phyloP scores from a whole-genome alignment of 768 basidiomycete genomes.

The Suillus placidus region DNA sequence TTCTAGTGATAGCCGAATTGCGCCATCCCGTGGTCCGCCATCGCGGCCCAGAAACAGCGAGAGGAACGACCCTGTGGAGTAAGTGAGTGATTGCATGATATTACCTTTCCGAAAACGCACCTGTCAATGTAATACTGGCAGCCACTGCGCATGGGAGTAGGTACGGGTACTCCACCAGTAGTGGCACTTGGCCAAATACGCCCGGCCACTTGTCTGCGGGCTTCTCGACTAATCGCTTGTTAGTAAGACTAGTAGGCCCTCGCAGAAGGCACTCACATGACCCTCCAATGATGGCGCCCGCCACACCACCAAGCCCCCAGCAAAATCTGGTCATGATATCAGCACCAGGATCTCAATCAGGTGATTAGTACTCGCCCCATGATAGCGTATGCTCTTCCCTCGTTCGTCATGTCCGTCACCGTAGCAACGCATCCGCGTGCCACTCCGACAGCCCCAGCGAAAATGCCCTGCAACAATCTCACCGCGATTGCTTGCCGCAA shows the following conservation, averaged over 20 bases:
- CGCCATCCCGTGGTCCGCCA: conserved; percentile 85
- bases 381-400: conserved; percentile 92
- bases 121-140: conserved; percentile 70
- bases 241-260: conserved; percentile 12
- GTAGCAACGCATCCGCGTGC: conserved; percentile 86
- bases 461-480: conserved; percentile 88
- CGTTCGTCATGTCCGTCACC: conserved; percentile 90
- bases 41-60: conserved; percentile 89
- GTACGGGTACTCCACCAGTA: conserved; percentile 87
- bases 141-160: conserved; percentile 85
- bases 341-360: conserved; percentile 6
- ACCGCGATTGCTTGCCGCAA: conserved; percentile 82
- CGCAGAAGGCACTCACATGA: conserved; percentile 54
- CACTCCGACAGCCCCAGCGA: conserved; percentile 93
- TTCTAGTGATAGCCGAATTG: conserved; percentile 81
- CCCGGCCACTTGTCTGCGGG: conserved; percentile 88
- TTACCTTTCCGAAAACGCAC: conserved; percentile 39
- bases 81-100: not conserved
- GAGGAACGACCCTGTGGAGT: conserved; percentile 71
- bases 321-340: conserved; percentile 60
- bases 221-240: conserved; percentile 61
- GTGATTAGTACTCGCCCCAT: conserved; percentile 57
- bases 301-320: conserved; percentile 96
- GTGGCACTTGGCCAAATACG: conserved; percentile 60
- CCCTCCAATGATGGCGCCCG: conserved; percentile 85